These are phyloP conservation scores for Fagus sylvatica DNA, from an alignment of 306 rosid genomes.

Conservation along the genomic window DNA sequence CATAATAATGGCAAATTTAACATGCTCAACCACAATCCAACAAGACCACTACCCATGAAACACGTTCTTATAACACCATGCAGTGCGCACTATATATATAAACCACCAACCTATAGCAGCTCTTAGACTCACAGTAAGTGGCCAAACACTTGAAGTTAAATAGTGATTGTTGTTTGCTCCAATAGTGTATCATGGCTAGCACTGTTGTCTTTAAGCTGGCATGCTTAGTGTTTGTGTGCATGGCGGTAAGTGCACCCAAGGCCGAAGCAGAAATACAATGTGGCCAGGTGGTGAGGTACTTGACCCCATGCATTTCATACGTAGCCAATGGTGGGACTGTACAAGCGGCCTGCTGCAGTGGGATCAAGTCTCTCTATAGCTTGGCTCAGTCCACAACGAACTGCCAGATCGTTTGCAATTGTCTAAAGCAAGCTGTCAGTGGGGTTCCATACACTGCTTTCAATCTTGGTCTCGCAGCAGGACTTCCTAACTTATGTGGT, in stretches of 20 bases:
- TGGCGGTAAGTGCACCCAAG: constrained; percentile 29
- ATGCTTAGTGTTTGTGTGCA: constrained; percentile 24
- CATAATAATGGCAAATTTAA: constrained; percentile 18
- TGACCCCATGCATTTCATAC: constrained; percentile 44
- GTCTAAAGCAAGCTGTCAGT: constrained; percentile 47
- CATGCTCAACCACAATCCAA: constrained; percentile 24
- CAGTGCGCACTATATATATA: background rate
- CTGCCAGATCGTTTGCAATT: constrained; percentile 49
- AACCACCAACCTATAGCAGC: background rate
- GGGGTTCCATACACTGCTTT: constrained; percentile 21
- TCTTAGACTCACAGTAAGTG: background rate
- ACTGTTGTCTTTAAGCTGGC: constrained; percentile 18
- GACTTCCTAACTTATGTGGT: constrained; percentile 37
- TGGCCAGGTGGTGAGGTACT: constrained; percentile 22
- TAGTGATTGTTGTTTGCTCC: background rate
- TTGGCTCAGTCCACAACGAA: constrained; percentile 49
- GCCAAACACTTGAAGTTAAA: background rate
- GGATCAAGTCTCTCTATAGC: constrained; percentile 30
- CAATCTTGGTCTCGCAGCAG: constrained; percentile 37
- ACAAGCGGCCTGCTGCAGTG: constrained; percentile 43
- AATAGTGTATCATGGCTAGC: constrained; percentile 25
- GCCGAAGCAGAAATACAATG: constrained; percentile 37
- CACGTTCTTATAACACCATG: background rate
- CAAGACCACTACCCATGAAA: constrained; percentile 38
- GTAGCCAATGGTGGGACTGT: constrained; percentile 22